These are phyloP conservation scores for Striga asiatica DNA, from an alignment of 257 asterid genomes.

Conservation along the genomic window DNA sequence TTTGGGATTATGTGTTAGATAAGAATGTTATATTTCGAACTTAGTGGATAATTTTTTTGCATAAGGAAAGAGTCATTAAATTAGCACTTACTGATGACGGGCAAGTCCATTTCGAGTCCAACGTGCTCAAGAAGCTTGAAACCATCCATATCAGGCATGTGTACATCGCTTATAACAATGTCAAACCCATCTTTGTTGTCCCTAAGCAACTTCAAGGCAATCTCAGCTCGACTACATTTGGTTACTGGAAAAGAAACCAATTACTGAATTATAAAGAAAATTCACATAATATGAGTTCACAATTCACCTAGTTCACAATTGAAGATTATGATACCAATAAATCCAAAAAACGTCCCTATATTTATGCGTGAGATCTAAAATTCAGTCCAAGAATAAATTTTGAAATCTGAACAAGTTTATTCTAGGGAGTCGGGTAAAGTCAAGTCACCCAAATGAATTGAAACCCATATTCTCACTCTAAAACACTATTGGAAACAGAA, in stretches of 20 bases:
- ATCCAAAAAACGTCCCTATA: constrained; percentile 4
- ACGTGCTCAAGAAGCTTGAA: constrained; percentile 40
- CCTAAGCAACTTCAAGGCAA: constrained; percentile 50
- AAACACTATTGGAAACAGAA: neutral
- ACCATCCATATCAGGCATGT: constrained; percentile 54
- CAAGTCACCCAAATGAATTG: constrained; percentile 11
- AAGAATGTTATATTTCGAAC: too few relatives aligned
- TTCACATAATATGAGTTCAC: too few relatives aligned
- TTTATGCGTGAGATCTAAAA: constrained; percentile 20
- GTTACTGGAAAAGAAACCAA: constrained; percentile 74
- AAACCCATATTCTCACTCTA: neutral
- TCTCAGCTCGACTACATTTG: constrained; percentile 62
- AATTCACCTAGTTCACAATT: too few relatives aligned
- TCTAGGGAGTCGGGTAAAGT: too few relatives aligned
- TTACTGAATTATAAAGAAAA: too few relatives aligned
- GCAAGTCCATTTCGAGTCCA: constrained; percentile 40
- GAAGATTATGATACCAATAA: too few relatives aligned
- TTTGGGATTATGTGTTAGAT: neutral
- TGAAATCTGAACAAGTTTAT: constrained; percentile 9
- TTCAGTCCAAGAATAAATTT: neutral
- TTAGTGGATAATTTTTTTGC: too few relatives aligned
- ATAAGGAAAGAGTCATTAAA: too few relatives aligned
- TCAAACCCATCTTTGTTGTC: constrained; percentile 36
- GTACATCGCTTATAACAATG: constrained; percentile 39
- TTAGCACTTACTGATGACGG: constrained; percentile 45